A percentile compares a stretch with the other conserved stretches of the same genome.
Conservation (phyloP, 2,329 filamentous ascomycete genomes). For the Helotiales sp. region DNA sequence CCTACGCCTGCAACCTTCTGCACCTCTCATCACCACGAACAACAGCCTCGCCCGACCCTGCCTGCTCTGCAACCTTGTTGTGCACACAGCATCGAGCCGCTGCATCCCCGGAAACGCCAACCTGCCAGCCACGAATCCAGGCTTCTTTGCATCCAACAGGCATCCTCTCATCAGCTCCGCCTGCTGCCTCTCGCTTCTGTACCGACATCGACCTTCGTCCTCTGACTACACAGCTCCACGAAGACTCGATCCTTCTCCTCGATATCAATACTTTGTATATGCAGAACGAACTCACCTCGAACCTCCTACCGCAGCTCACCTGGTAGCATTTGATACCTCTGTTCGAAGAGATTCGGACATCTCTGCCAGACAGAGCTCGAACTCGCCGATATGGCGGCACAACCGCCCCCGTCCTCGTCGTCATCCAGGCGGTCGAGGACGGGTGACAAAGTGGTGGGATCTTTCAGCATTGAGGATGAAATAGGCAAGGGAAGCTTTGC, state of each 20-base stretch:
- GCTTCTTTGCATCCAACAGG: slow-evolving; percentile 17
- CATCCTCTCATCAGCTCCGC: neutral
- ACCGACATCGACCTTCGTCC: slow-evolving; percentile 2
- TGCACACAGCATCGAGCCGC: slow-evolving; percentile 21
- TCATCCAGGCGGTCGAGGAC: slow-evolving; percentile 47
- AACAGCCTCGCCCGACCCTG: slow-evolving; percentile 28
- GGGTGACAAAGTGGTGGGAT: slow-evolving; percentile 64
- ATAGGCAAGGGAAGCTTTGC: slow-evolving; percentile 99
- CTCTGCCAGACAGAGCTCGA: slow-evolving; percentile 24
- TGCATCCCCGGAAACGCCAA: slow-evolving; percentile 29
- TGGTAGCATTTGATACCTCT: slow-evolving; percentile 39
- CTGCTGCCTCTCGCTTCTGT: slow-evolving; percentile 17
- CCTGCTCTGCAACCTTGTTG: slow-evolving; percentile 1
- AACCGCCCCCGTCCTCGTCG: slow-evolving; percentile 48
- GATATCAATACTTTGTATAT: slow-evolving; percentile 40
- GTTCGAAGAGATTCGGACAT: slow-evolving; percentile 16
- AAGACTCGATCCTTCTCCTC: slow-evolving; percentile 16
- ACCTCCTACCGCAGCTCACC: slow-evolving; percentile 43
- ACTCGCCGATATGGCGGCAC: slow-evolving; percentile 46
- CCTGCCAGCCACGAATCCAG: slow-evolving; percentile 33
- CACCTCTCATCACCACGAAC: slow-evolving; percentile 13
- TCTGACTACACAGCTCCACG: slow-evolving; percentile 16
- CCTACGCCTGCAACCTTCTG: slow-evolving; percentile 11
- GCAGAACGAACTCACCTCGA: slow-evolving; percentile 44
- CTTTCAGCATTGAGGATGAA: slow-evolving; percentile 80